Base-by-base conservation (phyloP, 2,329 filamentous ascomycete genomes). In the Hypoxylon rubiginosum region DNA sequence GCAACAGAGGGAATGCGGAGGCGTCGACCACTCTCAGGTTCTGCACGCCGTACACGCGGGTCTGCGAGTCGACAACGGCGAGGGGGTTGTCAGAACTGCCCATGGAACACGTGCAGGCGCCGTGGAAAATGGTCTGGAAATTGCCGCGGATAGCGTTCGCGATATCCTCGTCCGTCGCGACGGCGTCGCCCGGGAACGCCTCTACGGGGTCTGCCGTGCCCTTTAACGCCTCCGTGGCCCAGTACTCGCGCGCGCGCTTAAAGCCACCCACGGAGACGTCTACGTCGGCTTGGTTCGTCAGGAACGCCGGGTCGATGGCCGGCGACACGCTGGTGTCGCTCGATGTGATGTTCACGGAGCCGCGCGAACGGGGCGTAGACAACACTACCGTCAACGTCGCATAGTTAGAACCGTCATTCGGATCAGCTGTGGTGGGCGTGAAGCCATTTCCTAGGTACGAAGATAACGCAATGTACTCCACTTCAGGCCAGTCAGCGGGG, bases 121-220 rank as follows among this genome's bases (percentile, higher is more conserved):
- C 84, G 74, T 89, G 86, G 72, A 87, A 73, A 43, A 73, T 71
- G 36, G 71, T 66, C 36, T 71, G 68, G 48, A 68, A 70, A 50
- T 60, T 70, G 21, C 59, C 48, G 34, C 66, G 67, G 34, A 73
- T 70, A 24, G 53, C 51, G 1, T 59, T 62, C 7, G 63, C 50
- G 43, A 91, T 82, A 58, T 86, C 85, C 73, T 90, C 88, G 74
- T 92, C 89, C 5, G 85, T 85, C 64, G 84, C 81, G 49, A 90
- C 74, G 8, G 81, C 78, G 0, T 85, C 84, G 1, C 89, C 89
- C 0, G 90, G 90, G 0, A 88, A 71, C 19, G 48, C 87, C 62
- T 91, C 87, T 73, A 91, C 88, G 52, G 30, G 32, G 28, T 87
- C 86, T 80, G 90, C 89, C 76, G 91, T 84, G 85, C 89, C 90